phyloP scores from a whole-genome alignment of 345 rosid species.

The Eucalyptus cloeziana region DNA sequence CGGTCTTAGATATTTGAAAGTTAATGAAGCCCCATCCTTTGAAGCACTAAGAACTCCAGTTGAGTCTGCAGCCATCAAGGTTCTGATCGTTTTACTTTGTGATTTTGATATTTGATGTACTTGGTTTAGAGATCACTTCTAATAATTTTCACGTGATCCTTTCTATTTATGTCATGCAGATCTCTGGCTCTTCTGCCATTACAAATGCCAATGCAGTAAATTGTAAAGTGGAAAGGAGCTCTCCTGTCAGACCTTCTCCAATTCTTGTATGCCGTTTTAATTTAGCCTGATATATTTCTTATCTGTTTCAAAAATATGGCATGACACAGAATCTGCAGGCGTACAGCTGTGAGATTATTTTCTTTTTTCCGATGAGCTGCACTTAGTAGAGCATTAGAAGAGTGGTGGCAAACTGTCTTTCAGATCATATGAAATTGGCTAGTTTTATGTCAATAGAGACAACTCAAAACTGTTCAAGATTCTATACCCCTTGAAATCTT shows the following conservation, averaged over 20 bases:
- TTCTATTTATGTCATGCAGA: conserved; percentile 23
- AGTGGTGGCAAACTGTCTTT: not conserved
- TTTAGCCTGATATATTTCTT: not conserved
- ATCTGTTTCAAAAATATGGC: not conserved
- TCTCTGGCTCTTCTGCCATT: conserved; percentile 43
- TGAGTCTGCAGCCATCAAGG: conserved; percentile 55
- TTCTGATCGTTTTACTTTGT: not conserved
- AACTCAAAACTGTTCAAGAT: not conserved
- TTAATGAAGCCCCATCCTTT: conserved; percentile 42
- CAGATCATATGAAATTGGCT: not conserved
- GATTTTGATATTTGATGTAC: not conserved
- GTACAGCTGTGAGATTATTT: not conserved
- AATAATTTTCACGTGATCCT: not conserved
- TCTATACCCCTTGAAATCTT: not conserved
- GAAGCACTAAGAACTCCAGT: conserved; percentile 57
- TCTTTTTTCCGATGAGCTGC: not conserved
- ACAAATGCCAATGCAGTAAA: conserved; percentile 40
- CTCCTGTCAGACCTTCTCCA: conserved; percentile 69
- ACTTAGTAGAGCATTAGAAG: not conserved
- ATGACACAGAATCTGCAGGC: not conserved
- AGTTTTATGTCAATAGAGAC: not conserved
- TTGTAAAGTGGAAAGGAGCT: conserved; percentile 75
- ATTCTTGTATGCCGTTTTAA: not conserved
- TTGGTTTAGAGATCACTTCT: not conserved
- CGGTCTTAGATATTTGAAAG: conserved; percentile 58